Conservation (phyloP, 2,329 filamentous ascomycete species). For the Fusarium sulawesiense region DNA sequence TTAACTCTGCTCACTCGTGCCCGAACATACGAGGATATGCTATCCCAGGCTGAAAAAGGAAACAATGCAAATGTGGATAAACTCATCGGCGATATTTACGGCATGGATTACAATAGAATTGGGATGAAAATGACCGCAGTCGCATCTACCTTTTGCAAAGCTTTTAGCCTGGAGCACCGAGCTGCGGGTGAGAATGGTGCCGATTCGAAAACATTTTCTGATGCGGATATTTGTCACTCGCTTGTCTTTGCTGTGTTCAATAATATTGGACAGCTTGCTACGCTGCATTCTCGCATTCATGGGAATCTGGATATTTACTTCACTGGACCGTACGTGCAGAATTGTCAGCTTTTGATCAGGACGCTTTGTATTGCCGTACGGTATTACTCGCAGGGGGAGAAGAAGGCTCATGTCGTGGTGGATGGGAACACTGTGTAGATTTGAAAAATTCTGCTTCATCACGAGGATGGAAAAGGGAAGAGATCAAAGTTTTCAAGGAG, state of each 20-base stretch:
- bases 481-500: background rate
- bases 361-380: constrained; percentile 66
- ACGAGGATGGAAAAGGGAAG: background rate
- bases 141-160: constrained; percentile 95
- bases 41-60: constrained; percentile 87
- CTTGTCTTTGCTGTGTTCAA: constrained; percentile 96
- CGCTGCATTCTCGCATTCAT: constrained; percentile 94
- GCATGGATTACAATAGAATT: constrained; percentile 94
- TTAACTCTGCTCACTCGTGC: constrained; percentile 94
- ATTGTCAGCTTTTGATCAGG: constrained; percentile 96
- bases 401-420: constrained; percentile 18
- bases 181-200: constrained; percentile 71
- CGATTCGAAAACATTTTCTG: constrained; percentile 67
- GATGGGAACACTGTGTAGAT: background rate
- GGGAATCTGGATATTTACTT: constrained; percentile 96
- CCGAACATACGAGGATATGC: constrained; percentile 99
- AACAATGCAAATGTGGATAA: constrained; percentile 96
- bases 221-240: constrained; percentile 88
- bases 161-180: constrained; percentile 88
- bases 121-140: constrained; percentile 96
- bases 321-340: constrained; percentile 94
- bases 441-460: background rate
- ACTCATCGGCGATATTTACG: constrained; percentile 97
- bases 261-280: constrained; percentile 98
- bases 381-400: constrained; percentile 29